These are phyloP conservation scores for Ogataea pignaliae DNA, from an alignment of 805 yeast genomes.

Conservation along the genomic window DNA sequence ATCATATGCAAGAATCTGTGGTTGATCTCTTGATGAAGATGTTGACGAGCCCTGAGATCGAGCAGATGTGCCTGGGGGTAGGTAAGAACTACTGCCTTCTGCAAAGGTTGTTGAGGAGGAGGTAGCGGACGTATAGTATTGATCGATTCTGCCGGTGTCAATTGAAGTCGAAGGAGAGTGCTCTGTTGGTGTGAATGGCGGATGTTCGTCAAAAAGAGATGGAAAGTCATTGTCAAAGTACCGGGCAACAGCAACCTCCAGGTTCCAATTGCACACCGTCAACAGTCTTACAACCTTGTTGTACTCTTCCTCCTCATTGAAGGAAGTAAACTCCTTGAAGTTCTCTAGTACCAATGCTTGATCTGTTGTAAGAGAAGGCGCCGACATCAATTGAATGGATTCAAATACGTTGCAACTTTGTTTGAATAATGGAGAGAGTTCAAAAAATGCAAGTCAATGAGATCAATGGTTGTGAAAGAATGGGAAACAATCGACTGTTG, in stretches of 20 bases:
- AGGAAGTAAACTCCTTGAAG: slow-evolving; percentile 48
- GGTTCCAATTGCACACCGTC: slow-evolving; percentile 51
- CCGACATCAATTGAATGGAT: too few relatives aligned
- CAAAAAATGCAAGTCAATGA: too few relatives aligned
- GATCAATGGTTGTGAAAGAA: too few relatives aligned
- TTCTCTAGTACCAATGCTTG: slow-evolving; percentile 42
- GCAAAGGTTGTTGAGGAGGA: slow-evolving; percentile 6
- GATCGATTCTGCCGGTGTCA: neutral
- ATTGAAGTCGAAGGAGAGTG: neutral
- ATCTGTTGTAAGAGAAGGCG: slow-evolving; percentile 20
- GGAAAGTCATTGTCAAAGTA: slow-evolving; percentile 56
- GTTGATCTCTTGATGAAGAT: neutral
- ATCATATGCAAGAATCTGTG: slow-evolving; percentile 18
- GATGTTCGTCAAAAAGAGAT: slow-evolving; percentile 20
- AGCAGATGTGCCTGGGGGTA: neutral
- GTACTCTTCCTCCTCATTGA: slow-evolving; percentile 40
- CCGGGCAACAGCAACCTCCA: slow-evolving; percentile 56
- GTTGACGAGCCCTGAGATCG: neutral
- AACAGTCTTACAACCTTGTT: slow-evolving; percentile 44
- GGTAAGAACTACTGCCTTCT: neutral
- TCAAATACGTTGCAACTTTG: too few relatives aligned
- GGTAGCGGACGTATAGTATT: slow-evolving; percentile 1
- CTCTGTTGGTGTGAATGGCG: neutral
- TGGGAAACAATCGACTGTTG: too few relatives aligned
- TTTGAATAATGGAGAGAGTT: too few relatives aligned